Base-by-base conservation (phyloP, 495 filamentous ascomycete genomes). In the Talaromyces thailandensis region DNA sequence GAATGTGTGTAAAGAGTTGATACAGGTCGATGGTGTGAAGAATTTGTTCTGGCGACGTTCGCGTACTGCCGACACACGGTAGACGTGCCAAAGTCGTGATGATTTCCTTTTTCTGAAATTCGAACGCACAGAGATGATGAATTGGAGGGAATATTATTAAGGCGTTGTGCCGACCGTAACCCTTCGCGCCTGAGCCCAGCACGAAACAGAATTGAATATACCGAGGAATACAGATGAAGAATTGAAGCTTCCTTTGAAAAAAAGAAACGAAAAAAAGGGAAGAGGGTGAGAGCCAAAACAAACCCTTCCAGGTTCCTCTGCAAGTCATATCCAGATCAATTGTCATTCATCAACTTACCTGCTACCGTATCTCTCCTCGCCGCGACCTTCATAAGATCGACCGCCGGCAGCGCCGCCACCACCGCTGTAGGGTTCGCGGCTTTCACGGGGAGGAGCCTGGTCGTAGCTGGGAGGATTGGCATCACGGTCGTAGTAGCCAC, bases 401-500 rank as follows among this genome's bases (percentile, higher is more conserved):
- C 74, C 68, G 74, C 80, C 76, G 70, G 76, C 76, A 43, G 23
- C 58, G 58, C 37, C 29, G 45, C 43, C 60, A 37, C 60, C 60
- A 29, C 61, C 62, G 37, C 21, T 58, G 67, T 86, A 87, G 58
- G 81, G 73, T 60, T 86, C 87, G 63, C 88, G 84, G 64, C 75
- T 73, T 37, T 87, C 86, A 65, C 79, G 78, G 64, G 86, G 84
- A 70, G 85, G 77, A 64, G 81, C 85, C 58, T 82, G 67, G 48
- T 86, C 86, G 65, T 76, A 78, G 66, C 70, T 72, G 24, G 63
- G 65, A 66, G 71, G 65, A 66, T 73, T 73, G 62, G 71, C 73
- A 66, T 73, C 72, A 64, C 67, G 69, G 26, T 76, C 81, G 65
- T 86, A 75, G 69, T 81, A 76, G 43, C 74, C 74, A 63, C 73